Evolutionary conservation across 768 basidiomycete species (phyloP), one percentile per base, ranked within the genome.

Genomic region (Dacryopinax primogenitus): DNA sequence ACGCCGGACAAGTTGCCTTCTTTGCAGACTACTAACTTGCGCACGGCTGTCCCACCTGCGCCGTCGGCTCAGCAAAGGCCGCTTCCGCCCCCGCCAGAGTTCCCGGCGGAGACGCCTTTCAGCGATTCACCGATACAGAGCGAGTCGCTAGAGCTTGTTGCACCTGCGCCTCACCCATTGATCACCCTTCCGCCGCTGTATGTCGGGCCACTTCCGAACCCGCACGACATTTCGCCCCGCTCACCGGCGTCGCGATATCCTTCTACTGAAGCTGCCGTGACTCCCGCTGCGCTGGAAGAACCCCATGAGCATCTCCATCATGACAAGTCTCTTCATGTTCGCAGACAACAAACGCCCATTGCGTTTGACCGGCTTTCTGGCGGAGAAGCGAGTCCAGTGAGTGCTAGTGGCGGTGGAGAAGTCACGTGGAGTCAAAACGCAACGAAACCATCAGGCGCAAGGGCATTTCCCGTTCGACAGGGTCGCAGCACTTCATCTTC

Each of bases 361-460:
- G 51, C 51, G 51, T 58, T 58, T 30, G 51, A 58, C 32, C 51
- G 51, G 30, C 11, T 47, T 13, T 21, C 45, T 7, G 13, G 13
- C 23, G 23, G 13, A 7, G 12, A 12, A 7, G 45, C 45, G 23
- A 7, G 51, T 23, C 12, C 7, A 7, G 18, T 58, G 21, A 21
- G 26, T 23, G 30, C 51, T 3, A 21, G 51, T 58, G 51, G 51
- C 51, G 51, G 51, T 58, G 51, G 51, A 58, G 51, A 58, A 58
- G 51, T 23, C n/a, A n/a, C n/a, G 32, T 23, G 51, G 51, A 58
- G 26, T 23, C 51, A 58, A 58, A 36, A 65, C 32, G 67, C 67
- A 26, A 41, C 36, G 30, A 75, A 75, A 66, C 74, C 74, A 1
- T 75, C 74, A 18, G 74, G 74, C 0, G 74, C 74, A 39, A 65